Base-by-base conservation (phyloP, 1,284 basidiomycete species). In the Irpex sp. region DNA sequence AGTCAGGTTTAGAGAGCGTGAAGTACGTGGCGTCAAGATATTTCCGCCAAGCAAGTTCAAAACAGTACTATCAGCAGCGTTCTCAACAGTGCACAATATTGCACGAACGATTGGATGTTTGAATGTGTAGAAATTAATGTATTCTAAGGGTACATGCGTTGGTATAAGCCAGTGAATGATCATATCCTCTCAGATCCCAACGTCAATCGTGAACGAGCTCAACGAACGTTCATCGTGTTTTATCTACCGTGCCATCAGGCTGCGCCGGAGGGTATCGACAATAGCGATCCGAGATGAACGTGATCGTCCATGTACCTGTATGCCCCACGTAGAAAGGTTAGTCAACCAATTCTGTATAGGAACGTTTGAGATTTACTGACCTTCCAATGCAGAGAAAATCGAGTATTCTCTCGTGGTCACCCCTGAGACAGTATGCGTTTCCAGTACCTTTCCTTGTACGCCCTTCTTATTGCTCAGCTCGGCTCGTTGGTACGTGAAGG, bases 291-390 rank as follows among this genome's bases (percentile, higher is more conserved):
- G 73, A 72, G 60, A 75, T 75, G 53, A 71, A 75, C 4, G 93
- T 94, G n/a, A 98, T 92, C 11, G 89, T 93, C 93, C 94, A 96
- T 15, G 92, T 94, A 54, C 92, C 93, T 91, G 72, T 64, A 64
- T 47, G 61, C 68, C 46, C 64, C 66, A 58, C 46, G 59, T 55
- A 39, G 75, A 53, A 73, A 60, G 60, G 46, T 35, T 31, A 31
- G 50, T 19, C n/a, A 49, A 9, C 53, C 15, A 33, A 8, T 33
- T 31, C 47, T 39, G 1, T 7, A 62, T 9, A 19, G 53, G 13
- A 62, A 36, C 17, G 19, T 17, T 17, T 21, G n/a, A 5, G n/a
- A 1, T 46, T 46, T 11, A 77, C 81, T 64, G 74, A 87, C 95
- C 95, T 81, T 97, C 94, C 58, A 93, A 76, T 3, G 93, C 89